phyloP scores from a whole-genome alignment of 2,329 filamentous ascomycete genomes.

The Tolypocladium tundrense region DNA sequence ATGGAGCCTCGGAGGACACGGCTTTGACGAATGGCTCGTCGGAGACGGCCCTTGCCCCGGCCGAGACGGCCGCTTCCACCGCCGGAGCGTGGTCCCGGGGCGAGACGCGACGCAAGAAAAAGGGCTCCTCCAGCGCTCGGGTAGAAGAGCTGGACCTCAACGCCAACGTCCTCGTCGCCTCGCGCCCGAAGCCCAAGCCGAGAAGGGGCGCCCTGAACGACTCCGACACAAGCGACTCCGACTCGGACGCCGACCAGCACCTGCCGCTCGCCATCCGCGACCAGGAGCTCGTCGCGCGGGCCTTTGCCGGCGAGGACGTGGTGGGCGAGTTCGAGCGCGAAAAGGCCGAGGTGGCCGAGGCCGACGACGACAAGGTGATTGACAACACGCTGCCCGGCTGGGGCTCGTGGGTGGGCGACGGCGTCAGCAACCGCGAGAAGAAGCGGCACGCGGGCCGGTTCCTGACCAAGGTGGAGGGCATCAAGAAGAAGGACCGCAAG shows the following conservation, averaged over 20 bases:
- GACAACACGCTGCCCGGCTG: slow-evolving; percentile 87
- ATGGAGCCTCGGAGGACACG: slow-evolving; percentile 7
- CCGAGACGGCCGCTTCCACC: slow-evolving; percentile 14
- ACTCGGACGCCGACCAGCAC: slow-evolving; percentile 37
- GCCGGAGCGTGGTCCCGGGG: slow-evolving; percentile 32
- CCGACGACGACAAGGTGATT: slow-evolving; percentile 73
- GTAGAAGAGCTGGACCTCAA: slow-evolving; percentile 30
- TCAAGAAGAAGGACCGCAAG: slow-evolving; percentile 67
- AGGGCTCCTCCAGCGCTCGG: slow-evolving; percentile 18
- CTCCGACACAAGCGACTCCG: slow-evolving; percentile 22
- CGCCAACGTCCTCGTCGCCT: slow-evolving; percentile 21
- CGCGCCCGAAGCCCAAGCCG: slow-evolving; percentile 17
- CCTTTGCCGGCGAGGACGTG: slow-evolving; percentile 85
- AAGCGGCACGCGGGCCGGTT: slow-evolving; percentile 53
- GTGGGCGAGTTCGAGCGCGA: slow-evolving; percentile 70
- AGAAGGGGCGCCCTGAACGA: slow-evolving; percentile 15
- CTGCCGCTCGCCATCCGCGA: slow-evolving; percentile 49
- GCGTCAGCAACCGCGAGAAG: slow-evolving; percentile 61
- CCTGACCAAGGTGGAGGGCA: slow-evolving; percentile 57
- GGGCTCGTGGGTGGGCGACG: slow-evolving; percentile 85
- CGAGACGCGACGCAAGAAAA: slow-evolving; percentile 27
- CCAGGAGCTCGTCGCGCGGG: slow-evolving; percentile 63
- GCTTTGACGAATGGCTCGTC: not conserved
- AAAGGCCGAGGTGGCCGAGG: slow-evolving; percentile 59
- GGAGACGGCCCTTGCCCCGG: slow-evolving; percentile 3